phyloP scores from a whole-genome alignment of 345 rosid species.

The Eucalyptus erythrocorys region DNA sequence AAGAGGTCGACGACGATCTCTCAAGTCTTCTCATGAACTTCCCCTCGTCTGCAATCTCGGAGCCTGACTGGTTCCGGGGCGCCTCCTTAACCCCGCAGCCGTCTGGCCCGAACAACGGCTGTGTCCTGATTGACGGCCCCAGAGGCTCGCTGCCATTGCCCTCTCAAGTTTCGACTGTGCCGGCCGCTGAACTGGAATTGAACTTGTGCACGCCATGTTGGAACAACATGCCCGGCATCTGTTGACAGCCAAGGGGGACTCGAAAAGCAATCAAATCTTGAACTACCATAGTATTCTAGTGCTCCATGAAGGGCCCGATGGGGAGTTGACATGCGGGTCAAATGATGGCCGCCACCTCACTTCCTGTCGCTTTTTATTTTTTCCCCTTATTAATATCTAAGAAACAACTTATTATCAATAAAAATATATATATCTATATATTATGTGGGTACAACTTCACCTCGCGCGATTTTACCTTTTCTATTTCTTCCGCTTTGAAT shows the following conservation, averaged over 20 bases:
- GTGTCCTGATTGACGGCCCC: neutral
- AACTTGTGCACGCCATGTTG: constrained; percentile 24
- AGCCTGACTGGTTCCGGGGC: constrained; percentile 53
- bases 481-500: neutral
- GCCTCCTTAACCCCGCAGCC: neutral
- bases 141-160: neutral
- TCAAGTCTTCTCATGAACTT: constrained; percentile 56
- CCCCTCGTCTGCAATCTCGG: constrained; percentile 35
- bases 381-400: neutral
- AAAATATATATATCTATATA: neutral
- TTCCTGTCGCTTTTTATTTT: neutral
- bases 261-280: neutral
- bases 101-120: neutral
- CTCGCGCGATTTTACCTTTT: neutral
- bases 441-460: neutral
- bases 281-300: neutral
- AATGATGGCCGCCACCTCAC: neutral
- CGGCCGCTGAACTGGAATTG: neutral
- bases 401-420: neutral
- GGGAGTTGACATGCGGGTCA: neutral
- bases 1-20: constrained; percentile 37
- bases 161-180: neutral
- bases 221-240: constrained; percentile 61
- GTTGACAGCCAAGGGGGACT: neutral
- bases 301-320: neutral